Evolutionary conservation across 1,139 yeast genomes (phyloP).

Genomic region (Hyphopichia buzzinii): DNA sequence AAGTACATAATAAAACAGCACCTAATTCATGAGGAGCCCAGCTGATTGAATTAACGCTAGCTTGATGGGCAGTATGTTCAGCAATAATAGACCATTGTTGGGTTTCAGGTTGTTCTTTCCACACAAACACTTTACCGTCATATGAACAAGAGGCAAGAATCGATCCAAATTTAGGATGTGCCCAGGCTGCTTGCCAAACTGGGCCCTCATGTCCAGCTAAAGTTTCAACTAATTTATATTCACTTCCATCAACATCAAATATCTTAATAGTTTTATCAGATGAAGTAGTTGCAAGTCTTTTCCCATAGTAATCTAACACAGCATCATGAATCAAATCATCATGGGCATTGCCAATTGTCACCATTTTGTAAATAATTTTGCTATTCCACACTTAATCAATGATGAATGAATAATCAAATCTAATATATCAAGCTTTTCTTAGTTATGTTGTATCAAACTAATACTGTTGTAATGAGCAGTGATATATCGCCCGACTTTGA

Average conservation of each 20-base stretch:
- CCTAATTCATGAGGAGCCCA: constrained; percentile 99
- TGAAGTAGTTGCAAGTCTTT: constrained; percentile 91
- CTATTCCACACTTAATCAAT: too few species aligned
- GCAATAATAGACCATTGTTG: constrained; percentile 88
- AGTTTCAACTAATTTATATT: constrained; percentile 75
- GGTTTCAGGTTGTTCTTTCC: constrained; percentile 84
- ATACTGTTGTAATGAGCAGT: too few species aligned
- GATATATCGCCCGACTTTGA: neutral
- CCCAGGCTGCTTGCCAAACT: constrained; percentile 99
- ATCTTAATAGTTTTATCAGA: constrained; percentile 93
- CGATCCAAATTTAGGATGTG: constrained; percentile 96
- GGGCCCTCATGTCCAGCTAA: constrained; percentile 93
- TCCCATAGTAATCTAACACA: constrained; percentile 93
- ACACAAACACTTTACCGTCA: constrained; percentile 89
- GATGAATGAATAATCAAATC: too few species aligned
- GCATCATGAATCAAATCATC: constrained; percentile 96
- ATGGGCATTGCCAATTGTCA: constrained; percentile 76
- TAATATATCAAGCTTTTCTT: too few species aligned
- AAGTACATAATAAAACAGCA: constrained; percentile 83
- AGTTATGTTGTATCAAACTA: too few species aligned
- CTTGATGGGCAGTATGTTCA: constrained; percentile 85
- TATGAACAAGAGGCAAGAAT: constrained; percentile 93
- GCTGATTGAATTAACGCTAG: constrained; percentile 88
- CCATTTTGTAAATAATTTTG: constrained; percentile 44
- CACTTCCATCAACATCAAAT: constrained; percentile 81